phyloP scores from a whole-genome alignment of 805 yeast species.

The Cyberlindnera suaveolens region DNA sequence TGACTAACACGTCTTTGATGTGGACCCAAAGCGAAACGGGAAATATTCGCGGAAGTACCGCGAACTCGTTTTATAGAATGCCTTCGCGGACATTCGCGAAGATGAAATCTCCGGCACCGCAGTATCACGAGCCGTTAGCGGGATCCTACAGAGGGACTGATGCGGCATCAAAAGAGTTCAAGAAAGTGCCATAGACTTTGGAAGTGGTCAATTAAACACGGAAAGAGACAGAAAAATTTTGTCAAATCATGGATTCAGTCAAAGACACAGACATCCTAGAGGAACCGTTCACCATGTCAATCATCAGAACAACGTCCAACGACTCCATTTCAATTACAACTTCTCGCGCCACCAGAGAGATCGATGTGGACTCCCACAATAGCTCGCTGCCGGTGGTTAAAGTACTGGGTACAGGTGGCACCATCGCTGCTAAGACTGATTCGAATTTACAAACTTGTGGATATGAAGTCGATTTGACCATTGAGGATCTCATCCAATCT shows the following conservation, averaged over 20 bases:
- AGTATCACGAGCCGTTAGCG: no score
- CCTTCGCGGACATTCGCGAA: no score
- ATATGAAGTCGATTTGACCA: slow-evolving; percentile 46
- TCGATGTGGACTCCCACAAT: slow-evolving; percentile 21
- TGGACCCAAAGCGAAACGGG: no score
- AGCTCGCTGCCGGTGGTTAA: slow-evolving; percentile 30
- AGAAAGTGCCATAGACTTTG: no score
- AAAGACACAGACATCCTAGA: slow-evolving; percentile 9
- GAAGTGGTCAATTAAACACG: no score
- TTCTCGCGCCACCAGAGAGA: slow-evolving; percentile 18
- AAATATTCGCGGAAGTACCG: no score
- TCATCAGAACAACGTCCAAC: slow-evolving; percentile 3
- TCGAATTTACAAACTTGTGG: slow-evolving; percentile 46
- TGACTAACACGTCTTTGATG: no score
- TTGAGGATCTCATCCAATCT: slow-evolving; percentile 44
- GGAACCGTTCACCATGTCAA: slow-evolving; percentile 1
- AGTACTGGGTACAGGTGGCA: slow-evolving; percentile 56
- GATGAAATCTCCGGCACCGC: no score
- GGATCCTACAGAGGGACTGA: no score
- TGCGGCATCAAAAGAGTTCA: no score
- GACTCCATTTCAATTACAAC: slow-evolving; percentile 22
- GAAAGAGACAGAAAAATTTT: no score
- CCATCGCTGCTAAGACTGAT: slow-evolving; percentile 50
- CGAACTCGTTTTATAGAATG: no score
- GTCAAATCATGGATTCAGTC: slow-evolving; percentile 2